These are phyloP conservation scores for Monilinia fructigena DNA, from an alignment of 2,329 filamentous ascomycete species.

Conservation along the genomic window DNA sequence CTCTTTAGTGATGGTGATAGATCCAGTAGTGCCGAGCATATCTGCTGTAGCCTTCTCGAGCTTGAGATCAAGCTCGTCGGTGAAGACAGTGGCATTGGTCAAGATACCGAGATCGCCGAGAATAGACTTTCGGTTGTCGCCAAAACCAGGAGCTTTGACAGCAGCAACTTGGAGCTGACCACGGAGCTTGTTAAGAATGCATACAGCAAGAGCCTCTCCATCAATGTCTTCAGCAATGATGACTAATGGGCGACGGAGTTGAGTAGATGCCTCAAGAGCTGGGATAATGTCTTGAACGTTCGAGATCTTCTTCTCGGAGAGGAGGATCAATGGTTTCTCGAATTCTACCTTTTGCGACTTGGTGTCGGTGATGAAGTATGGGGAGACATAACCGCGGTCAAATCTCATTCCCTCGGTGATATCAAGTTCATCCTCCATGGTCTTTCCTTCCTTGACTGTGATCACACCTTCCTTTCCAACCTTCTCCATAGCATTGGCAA, in stretches of 20 bases:
- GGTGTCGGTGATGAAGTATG: conserved; percentile 99
- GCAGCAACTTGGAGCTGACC: conserved; percentile 98
- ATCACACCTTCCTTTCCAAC: conserved; percentile 99
- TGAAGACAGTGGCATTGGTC: conserved; percentile 97
- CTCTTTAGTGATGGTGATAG: conserved; percentile 99
- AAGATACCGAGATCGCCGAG: conserved; percentile 94
- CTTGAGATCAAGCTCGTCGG: conserved; percentile 97
- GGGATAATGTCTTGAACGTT: conserved; percentile 98
- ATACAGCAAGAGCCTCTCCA: conserved; percentile 95
- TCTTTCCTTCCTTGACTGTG: conserved; percentile 99
- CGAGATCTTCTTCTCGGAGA: conserved; percentile 99
- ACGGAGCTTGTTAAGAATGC: conserved; percentile 99
- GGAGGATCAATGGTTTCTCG: conserved; percentile 96
- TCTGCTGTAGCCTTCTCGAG: conserved; percentile 96
- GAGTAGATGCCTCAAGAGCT: conserved; percentile 93
- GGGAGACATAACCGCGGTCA: conserved; percentile 96
- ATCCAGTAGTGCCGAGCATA: conserved; percentile 94
- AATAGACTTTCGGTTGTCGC: conserved; percentile 99
- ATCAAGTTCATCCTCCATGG: conserved; percentile 94
- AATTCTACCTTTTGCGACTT: conserved; percentile 99
- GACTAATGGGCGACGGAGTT: conserved; percentile 89
- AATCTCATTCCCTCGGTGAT: conserved; percentile 99
- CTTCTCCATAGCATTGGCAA: conserved; percentile 99
- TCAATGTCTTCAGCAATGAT: conserved; percentile 99
- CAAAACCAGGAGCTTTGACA: conserved; percentile 98